These are phyloP conservation scores for Volvox carteri DNA, from an alignment of 163 green algal species.

Conservation along the genomic window DNA sequence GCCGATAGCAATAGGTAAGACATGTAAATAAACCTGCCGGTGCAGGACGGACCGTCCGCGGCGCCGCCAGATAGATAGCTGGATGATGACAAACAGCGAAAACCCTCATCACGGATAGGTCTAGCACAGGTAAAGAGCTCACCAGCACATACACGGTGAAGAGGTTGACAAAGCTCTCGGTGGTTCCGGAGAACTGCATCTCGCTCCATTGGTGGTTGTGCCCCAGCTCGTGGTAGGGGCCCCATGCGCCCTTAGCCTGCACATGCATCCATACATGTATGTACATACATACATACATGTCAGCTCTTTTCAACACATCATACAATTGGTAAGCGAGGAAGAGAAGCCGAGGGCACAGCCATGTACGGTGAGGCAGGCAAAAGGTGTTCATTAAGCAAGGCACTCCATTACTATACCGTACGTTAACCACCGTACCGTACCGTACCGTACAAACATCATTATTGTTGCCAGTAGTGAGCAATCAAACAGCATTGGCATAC, in stretches of 20 bases:
- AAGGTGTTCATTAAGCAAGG: too few relatives aligned
- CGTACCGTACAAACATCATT: too few relatives aligned
- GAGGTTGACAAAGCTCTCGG: constrained; percentile 35
- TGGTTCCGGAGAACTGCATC: constrained; percentile 3
- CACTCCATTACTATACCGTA: too few relatives aligned
- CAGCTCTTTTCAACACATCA: neutral
- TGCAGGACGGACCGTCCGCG: neutral
- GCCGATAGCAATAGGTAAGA: neutral
- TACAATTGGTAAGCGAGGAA: neutral
- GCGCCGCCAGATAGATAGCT: too few relatives aligned
- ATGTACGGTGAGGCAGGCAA: too few relatives aligned
- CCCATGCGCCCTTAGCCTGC: constrained; percentile 28
- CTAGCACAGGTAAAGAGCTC: too few relatives aligned
- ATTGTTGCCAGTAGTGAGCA: too few relatives aligned
- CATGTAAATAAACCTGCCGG: neutral
- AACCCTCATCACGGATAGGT: too few relatives aligned
- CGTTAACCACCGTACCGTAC: too few relatives aligned
- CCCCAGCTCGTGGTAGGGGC: constrained; percentile 50
- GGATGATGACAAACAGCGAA: too few relatives aligned
- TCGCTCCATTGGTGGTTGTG: constrained; percentile 40
- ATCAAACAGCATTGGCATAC: too few relatives aligned
- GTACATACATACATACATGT: neutral
- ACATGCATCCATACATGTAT: neutral
- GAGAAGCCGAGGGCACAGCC: neutral
- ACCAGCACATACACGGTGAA: constrained; percentile 26